phyloP scores from a whole-genome alignment of 2,329 filamentous ascomycete species.

The Acrocalymma vagum region DNA sequence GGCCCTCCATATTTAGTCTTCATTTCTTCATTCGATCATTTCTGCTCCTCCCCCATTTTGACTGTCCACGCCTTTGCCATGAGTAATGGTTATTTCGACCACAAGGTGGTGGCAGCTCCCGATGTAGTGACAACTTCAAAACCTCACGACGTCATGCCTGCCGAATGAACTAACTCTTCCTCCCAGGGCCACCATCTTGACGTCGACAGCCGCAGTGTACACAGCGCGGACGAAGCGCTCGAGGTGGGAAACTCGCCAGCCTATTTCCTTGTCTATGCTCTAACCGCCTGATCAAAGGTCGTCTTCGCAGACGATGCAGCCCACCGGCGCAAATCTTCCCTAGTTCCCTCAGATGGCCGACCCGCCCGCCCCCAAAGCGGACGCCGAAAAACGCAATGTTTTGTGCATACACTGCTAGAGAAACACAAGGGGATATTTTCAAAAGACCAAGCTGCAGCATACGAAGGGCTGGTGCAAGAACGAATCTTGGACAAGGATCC shows the following conservation, averaged over 20 bases:
- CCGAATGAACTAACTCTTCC: slow-evolving; percentile 46
- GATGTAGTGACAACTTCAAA: slow-evolving; percentile 33
- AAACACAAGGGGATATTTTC: slow-evolving; percentile 47
- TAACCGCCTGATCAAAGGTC: slow-evolving; percentile 53
- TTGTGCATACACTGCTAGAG: slow-evolving; percentile 68
- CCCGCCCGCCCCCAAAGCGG: slow-evolving; percentile 47
- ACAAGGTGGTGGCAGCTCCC: slow-evolving; percentile 22
- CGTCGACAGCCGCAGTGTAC: slow-evolving; percentile 31
- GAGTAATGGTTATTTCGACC: slow-evolving; percentile 30
- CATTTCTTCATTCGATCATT: slow-evolving; percentile 7
- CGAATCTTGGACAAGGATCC: slow-evolving; percentile 54
- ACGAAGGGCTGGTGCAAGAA: slow-evolving; percentile 45
- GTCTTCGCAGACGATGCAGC: slow-evolving; percentile 62
- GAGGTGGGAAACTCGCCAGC: slow-evolving; percentile 41
- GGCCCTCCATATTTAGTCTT: no score
- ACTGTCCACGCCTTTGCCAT: slow-evolving; percentile 15
- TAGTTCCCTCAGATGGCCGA: slow-evolving; percentile 55
- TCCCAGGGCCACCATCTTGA: slow-evolving; percentile 40
- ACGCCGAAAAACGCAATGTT: slow-evolving; percentile 62
- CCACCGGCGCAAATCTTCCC: slow-evolving; percentile 68
- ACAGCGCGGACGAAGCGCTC: slow-evolving; percentile 51
- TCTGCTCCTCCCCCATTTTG: background rate
- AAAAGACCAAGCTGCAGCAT: slow-evolving; percentile 31
- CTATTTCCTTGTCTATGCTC: background rate
- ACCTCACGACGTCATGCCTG: slow-evolving; percentile 28